Conservation (phyloP, 345 rosid genomes). For the Trapa bicornis region DNA sequence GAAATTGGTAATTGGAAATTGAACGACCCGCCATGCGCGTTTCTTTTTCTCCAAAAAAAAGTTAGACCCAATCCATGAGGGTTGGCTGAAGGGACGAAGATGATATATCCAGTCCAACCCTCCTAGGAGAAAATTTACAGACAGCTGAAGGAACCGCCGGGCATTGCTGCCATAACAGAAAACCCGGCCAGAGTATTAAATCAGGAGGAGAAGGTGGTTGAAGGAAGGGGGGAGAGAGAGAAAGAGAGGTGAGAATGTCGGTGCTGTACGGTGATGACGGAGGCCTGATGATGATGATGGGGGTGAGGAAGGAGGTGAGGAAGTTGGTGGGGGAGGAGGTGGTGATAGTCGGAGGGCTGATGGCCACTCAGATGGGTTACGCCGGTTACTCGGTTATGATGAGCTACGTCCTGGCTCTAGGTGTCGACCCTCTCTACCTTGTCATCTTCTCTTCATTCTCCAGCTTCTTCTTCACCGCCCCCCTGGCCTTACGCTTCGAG, state of each 20-base stretch:
- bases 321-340: slow-evolving; percentile 40
- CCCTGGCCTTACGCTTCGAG: slow-evolving; percentile 61
- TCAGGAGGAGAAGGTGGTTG: too few species aligned
- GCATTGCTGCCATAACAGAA: too few species aligned
- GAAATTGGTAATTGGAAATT: too few species aligned
- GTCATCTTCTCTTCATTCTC: slow-evolving; percentile 53
- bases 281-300: neutral
- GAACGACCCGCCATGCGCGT: too few species aligned
- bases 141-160: too few species aligned
- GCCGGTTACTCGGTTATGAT: slow-evolving; percentile 50
- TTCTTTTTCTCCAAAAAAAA: too few species aligned
- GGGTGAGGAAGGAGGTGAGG: slow-evolving; percentile 7
- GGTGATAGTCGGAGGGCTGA: slow-evolving; percentile 46
- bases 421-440: slow-evolving; percentile 54
- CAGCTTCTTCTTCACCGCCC: slow-evolving; percentile 58
- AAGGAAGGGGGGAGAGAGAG: neutral
- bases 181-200: too few species aligned
- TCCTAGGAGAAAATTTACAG: too few species aligned
- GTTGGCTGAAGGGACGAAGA: too few species aligned
- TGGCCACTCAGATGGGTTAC: slow-evolving; percentile 50
- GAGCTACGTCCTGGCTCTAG: slow-evolving; percentile 70
- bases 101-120: too few species aligned
- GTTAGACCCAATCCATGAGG: too few species aligned
- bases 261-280: slow-evolving; percentile 2
- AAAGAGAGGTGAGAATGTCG: neutral